phyloP scores from a whole-genome alignment of 352 stramenopile species.

The Phytophthora chlamydospora region DNA sequence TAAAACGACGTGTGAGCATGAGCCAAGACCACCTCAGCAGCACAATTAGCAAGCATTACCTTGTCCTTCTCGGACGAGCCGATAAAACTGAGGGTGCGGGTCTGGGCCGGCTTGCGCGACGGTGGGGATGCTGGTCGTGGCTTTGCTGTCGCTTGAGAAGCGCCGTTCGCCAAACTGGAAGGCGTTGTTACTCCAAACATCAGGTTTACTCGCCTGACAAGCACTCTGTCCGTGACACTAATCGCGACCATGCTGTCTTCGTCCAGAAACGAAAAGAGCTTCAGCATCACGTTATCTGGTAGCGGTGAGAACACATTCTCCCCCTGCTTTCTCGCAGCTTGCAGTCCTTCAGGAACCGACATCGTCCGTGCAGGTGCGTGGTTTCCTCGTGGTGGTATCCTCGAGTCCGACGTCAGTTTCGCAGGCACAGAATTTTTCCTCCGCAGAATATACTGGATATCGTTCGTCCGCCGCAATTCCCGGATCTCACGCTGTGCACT shows the following conservation, averaged over 20 bases:
- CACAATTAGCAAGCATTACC: conserved; percentile 5
- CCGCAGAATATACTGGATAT: conserved; percentile 68
- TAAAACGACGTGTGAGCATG: neutral
- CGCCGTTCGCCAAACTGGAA: conserved; percentile 29
- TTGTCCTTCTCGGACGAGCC: conserved; percentile 49
- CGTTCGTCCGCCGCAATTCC: conserved; percentile 67
- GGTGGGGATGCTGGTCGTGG: conserved; percentile 22
- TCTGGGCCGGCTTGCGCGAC: conserved; percentile 27
- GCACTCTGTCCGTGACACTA: conserved; percentile 61
- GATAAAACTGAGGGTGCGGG: conserved; percentile 44
- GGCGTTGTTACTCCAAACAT: conserved; percentile 65
- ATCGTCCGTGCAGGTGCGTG: neutral
- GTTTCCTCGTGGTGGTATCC: conserved; percentile 13
- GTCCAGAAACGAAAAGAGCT: conserved; percentile 72
- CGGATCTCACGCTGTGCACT: conserved; percentile 78
- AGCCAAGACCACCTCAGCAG: neutral
- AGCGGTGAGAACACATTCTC: conserved; percentile 40
- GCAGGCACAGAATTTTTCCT: conserved; percentile 35
- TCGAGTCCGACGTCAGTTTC: conserved; percentile 22
- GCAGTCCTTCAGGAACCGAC: conserved; percentile 10
- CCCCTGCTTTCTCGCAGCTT: conserved; percentile 1
- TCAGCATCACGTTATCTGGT: conserved; percentile 66
- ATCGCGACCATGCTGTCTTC: conserved; percentile 74
- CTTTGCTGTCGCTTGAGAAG: conserved; percentile 15
- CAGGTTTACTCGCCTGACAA: conserved; percentile 63